phyloP scores from a whole-genome alignment of 2,329 filamentous ascomycete genomes.

The Microcera coccophila region DNA sequence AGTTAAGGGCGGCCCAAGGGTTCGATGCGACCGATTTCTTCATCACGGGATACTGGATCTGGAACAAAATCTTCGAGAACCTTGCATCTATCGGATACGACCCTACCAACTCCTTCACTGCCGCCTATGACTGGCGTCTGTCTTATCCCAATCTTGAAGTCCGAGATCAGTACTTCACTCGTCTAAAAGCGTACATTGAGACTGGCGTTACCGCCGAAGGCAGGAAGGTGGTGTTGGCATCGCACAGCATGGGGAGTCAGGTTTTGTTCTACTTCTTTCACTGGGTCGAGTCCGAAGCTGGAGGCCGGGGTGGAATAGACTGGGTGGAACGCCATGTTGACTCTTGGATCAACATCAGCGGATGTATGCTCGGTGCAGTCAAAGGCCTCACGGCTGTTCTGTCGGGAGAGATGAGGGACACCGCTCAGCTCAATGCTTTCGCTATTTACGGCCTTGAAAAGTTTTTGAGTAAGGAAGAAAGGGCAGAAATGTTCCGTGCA shows the following conservation, averaged over 20 bases:
- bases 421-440: constrained; percentile 91
- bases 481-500: constrained; percentile 88
- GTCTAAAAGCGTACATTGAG: constrained; percentile 87
- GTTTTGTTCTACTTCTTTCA: constrained; percentile 82
- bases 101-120: constrained; percentile 68
- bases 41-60: constrained; percentile 91
- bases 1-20: constrained; percentile 87
- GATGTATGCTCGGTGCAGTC: constrained; percentile 92
- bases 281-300: constrained; percentile 73
- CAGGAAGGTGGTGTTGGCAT: constrained; percentile 80
- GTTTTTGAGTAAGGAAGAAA: constrained; percentile 85
- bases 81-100: constrained; percentile 94
- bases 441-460: constrained; percentile 96
- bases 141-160: constrained; percentile 86
- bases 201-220: constrained; percentile 68
- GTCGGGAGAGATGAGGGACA: constrained; percentile 97
- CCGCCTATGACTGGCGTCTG: constrained; percentile 85
- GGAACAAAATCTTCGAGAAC: constrained; percentile 98
- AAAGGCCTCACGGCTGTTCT: constrained; percentile 88
- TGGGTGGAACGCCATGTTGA: constrained; percentile 93
- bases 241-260: constrained; percentile 97
- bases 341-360: constrained; percentile 96
- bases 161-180: constrained; percentile 89
- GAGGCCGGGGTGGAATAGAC: constrained; percentile 73
- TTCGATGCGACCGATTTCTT: constrained; percentile 98